phyloP scores from a whole-genome alignment of 1,139 yeast genomes.

The Suhomyces bolitotheri region DNA sequence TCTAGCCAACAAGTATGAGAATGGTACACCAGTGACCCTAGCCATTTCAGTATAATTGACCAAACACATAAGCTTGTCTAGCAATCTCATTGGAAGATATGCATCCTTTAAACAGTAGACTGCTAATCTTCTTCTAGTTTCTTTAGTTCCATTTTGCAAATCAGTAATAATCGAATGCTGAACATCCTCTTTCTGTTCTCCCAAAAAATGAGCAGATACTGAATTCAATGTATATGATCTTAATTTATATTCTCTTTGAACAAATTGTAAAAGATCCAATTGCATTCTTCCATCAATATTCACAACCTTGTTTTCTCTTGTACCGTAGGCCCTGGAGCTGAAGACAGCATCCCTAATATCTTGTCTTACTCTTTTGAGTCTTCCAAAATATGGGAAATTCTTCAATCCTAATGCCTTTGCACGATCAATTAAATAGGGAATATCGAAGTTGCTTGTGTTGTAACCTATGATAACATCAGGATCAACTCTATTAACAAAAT shows the following conservation, averaged over 20 bases:
- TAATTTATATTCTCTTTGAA: slow-evolving; percentile 91
- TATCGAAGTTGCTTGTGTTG: slow-evolving; percentile 90
- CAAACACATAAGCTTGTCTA: slow-evolving; percentile 93
- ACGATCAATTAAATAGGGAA: slow-evolving; percentile 88
- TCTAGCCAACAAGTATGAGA: slow-evolving; percentile 80
- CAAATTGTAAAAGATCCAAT: slow-evolving; percentile 85
- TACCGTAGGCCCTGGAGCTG: slow-evolving; percentile 95
- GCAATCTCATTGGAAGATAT: slow-evolving; percentile 78
- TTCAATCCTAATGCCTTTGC: slow-evolving; percentile 70
- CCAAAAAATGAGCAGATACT: slow-evolving; percentile 90
- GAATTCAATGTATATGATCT: slow-evolving; percentile 94
- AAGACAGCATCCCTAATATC: slow-evolving; percentile 80
- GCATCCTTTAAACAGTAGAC: slow-evolving; percentile 98
- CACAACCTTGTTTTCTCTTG: slow-evolving; percentile 86
- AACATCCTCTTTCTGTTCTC: slow-evolving; percentile 97
- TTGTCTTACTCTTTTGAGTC: slow-evolving; percentile 66
- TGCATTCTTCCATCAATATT: slow-evolving; percentile 97
- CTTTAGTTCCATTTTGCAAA: slow-evolving; percentile 87
- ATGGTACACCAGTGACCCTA: slow-evolving; percentile 98
- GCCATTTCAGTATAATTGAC: slow-evolving; percentile 99
- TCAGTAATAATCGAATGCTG: slow-evolving; percentile 96
- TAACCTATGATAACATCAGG: slow-evolving; percentile 98
- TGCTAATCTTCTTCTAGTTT: slow-evolving; percentile 91
- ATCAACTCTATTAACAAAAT: slow-evolving; percentile 78
- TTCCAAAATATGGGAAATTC: slow-evolving; percentile 84